Conservation (phyloP, 768 basidiomycete genomes). For the Mycena haematopus region DNA sequence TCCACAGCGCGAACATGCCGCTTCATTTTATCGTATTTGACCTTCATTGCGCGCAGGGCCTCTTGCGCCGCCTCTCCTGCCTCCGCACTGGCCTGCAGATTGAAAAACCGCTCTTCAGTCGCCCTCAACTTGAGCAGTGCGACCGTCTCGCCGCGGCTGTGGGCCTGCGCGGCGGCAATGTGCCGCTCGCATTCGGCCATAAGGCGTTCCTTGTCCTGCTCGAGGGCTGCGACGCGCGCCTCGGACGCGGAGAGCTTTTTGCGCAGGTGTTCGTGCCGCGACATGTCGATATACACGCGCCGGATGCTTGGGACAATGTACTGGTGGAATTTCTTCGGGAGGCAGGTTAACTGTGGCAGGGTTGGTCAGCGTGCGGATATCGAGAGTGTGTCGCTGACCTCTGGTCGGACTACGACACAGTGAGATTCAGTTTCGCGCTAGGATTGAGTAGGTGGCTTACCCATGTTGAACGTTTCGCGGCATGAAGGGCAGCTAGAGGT, state of each 20-base stretch:
- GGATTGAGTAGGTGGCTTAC: conserved; percentile 39
- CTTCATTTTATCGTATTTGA: conserved; percentile 34
- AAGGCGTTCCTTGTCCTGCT: conserved; percentile 49
- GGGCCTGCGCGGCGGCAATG: conserved; percentile 40
- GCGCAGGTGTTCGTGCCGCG: conserved; percentile 34
- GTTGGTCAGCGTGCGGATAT: not conserved
- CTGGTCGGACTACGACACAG: conserved; percentile 36
- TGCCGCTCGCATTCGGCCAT: conserved; percentile 51
- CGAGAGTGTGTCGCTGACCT: conserved; percentile 30
- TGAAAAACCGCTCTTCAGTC: not conserved
- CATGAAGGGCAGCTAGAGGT: conserved; percentile 66
- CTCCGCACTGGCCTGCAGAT: conserved; percentile 31
- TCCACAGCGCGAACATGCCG: conserved; percentile 18
- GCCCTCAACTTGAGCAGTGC: conserved; percentile 29
- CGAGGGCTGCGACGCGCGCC: conserved; percentile 44
- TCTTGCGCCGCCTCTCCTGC: conserved; percentile 25
- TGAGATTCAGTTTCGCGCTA: not conserved
- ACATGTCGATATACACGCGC: conserved; percentile 54
- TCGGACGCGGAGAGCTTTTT: conserved; percentile 46
- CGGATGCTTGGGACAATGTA: conserved; percentile 53
- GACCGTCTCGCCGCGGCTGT: conserved; percentile 38
- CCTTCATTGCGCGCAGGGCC: conserved; percentile 22
- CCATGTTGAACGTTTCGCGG: conserved; percentile 57
- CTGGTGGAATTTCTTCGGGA: conserved; percentile 57
- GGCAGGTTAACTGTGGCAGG: conserved; percentile 44